Evolutionary conservation across 2,329 filamentous ascomycete species (phyloP), one percentile per base, ranked within the genome.

Genomic region (Colletotrichum sp.): DNA sequence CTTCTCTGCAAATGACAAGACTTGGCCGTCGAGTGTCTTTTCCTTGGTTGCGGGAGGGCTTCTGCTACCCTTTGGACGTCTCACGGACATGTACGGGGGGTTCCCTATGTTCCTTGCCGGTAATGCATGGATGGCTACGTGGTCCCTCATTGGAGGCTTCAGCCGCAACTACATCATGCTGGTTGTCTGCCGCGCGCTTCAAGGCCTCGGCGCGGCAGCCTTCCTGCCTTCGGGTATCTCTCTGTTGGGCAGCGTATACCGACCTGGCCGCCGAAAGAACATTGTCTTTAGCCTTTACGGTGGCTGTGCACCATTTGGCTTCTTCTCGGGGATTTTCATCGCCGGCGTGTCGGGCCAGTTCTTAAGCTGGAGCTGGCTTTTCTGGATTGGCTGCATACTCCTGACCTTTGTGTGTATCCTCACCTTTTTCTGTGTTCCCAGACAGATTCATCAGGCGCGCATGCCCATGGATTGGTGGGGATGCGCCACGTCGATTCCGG

Each of bases 121-220:
- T 51, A 51, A 51, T 51, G 76, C 83, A 29, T 93, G 93, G 93
- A 87, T 93, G 59, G 80, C 88, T 5, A 69, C 91, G 27, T 95
- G 92, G 88, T 91, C 89, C 4, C 81, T 95, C 67, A 85, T 93
- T 57, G 89, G 88, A 2, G 93, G 93, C 2, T 93, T 94, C 79
- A 90, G 90, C 63, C 84, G 85, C 61, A 92, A 87, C 79, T 89
- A 91, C 73, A 80, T 89, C 31, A 93, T 94, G 90, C 85, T 95
- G 73, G 90, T 93, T 75, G 84, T 93, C 34, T 92, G 91, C 78
- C 90, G 93, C 71, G 93, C 92, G 5, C 83, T 94, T 66, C 90
- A 93, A 80, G 92, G 93, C 0, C 82, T 95, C 21, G 93, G 92
- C 0, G 88, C 92, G 2, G 91, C 92, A 4, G 92, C 92, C 0